A percentile compares a stretch with the other conserved stretches of the same genome.
Evolutionary conservation across 768 basidiomycete genomes (phyloP).

Genomic region (Lactarius akahatsu): DNA sequence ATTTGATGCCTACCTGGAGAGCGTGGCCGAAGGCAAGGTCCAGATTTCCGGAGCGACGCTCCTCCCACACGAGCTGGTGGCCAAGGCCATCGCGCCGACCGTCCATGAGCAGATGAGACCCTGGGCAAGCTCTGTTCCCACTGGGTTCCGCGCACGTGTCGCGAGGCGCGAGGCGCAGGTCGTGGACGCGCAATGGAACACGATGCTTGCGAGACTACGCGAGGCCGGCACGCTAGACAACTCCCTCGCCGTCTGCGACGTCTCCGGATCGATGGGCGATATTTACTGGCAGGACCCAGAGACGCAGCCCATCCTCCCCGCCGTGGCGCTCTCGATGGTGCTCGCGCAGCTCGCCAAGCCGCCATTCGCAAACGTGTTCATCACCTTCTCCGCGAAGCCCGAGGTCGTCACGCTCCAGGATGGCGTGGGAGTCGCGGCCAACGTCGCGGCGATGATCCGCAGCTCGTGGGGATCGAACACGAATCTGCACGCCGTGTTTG

Average conservation of each 20-base stretch:
- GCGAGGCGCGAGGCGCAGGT: constrained; percentile 44
- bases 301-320: constrained; percentile 53
- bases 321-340: constrained; percentile 64
- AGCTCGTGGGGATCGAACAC: constrained; percentile 59
- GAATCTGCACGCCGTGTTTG: constrained; percentile 59
- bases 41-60: constrained; percentile 66
- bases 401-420: constrained; percentile 51
- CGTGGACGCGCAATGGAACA: constrained; percentile 65
- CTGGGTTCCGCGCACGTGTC: constrained; percentile 35
- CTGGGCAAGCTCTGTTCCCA: constrained; percentile 21
- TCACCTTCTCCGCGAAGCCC: constrained; percentile 62
- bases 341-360: constrained; percentile 60
- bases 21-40: constrained; percentile 54
- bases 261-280: constrained; percentile 69
- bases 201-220: constrained; percentile 52
- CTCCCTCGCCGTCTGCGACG: constrained; percentile 67
- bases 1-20: constrained; percentile 56
- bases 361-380: constrained; percentile 64
- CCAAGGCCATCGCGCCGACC: constrained; percentile 35
- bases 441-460: constrained; percentile 39
- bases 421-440: constrained; percentile 39
- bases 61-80: constrained; percentile 60
- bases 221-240: constrained; percentile 58
- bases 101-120: background rate
- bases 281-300: constrained; percentile 14